phyloP scores from a whole-genome alignment of 2,329 filamentous ascomycete genomes.

The Rachicladosporium sp. region DNA sequence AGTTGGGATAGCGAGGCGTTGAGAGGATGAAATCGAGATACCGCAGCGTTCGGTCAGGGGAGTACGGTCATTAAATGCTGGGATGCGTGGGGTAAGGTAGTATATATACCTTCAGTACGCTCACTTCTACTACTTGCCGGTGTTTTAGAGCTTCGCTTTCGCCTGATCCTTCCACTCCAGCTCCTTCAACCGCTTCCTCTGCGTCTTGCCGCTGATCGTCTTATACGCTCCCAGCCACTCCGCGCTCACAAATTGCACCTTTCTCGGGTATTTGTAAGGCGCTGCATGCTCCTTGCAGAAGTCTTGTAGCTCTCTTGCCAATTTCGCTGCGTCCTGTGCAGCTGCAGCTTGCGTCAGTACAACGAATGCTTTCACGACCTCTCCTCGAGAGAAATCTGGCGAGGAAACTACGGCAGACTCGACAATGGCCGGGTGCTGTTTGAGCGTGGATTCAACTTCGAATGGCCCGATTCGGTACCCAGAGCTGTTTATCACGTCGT shows the following conservation, averaged over 20 bases:
- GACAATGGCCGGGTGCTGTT: conserved; percentile 27
- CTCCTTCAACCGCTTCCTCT: conserved; percentile 25
- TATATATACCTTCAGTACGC: conserved; percentile 4
- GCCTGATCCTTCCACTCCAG: conserved; percentile 22
- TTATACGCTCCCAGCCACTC: conserved; percentile 24
- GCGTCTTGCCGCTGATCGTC: conserved; percentile 25
- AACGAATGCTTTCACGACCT: conserved; percentile 31
- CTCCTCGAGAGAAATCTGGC: conserved; percentile 25
- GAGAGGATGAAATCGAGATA: too few relatives aligned
- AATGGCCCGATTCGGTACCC: conserved; percentile 31
- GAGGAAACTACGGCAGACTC: conserved; percentile 31
- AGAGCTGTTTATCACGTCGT: conserved; percentile 48
- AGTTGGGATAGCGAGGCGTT: too few relatives aligned
- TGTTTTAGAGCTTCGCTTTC: conserved; percentile 11
- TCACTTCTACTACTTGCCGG: too few relatives aligned
- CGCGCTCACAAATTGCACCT: conserved; percentile 27
- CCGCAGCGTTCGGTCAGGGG: too few relatives aligned
- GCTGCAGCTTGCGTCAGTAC: conserved; percentile 21
- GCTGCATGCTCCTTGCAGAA: conserved; percentile 30
- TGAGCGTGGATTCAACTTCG: conserved; percentile 31
- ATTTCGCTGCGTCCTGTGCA: conserved; percentile 8
- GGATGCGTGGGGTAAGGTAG: not conserved
- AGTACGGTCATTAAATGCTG: too few relatives aligned
- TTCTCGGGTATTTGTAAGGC: conserved; percentile 32
- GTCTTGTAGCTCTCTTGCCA: conserved; percentile 26